Percentiles rank a stretch among this genome's conserved stretches.
These are phyloP conservation scores for Chalciporus sp. DNA, from an alignment of 1,284 basidiomycete species.

Conservation along the genomic window DNA sequence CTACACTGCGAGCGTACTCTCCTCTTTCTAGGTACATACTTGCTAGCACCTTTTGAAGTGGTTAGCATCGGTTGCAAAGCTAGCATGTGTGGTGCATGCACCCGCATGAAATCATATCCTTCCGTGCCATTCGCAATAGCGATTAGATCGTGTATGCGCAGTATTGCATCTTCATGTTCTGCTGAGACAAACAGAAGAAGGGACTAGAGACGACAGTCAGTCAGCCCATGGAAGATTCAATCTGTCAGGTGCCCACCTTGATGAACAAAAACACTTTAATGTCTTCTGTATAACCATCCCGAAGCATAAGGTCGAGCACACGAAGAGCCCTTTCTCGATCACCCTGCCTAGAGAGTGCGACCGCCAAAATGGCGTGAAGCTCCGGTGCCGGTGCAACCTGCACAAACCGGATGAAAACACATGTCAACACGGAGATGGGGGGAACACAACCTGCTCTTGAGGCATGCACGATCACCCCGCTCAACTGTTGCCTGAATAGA, in stretches of 20 bases:
- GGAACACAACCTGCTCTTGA: no score
- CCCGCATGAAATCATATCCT: background rate
- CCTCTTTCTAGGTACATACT: background rate
- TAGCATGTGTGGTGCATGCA: background rate
- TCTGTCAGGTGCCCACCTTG: background rate
- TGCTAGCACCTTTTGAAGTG: background rate
- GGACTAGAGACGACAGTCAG: background rate
- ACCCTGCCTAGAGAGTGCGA: background rate
- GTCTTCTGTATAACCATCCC: background rate
- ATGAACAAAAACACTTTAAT: background rate
- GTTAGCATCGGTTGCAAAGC: no score
- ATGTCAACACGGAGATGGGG: background rate
- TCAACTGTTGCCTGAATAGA: no score
- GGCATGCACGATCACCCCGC: no score
- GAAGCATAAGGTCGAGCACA: background rate
- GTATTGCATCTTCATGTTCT: background rate
- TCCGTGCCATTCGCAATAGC: background rate
- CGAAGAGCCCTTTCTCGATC: background rate
- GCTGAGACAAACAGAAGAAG: background rate
- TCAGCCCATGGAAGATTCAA: background rate
- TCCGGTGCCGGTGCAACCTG: background rate
- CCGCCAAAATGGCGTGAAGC: background rate
- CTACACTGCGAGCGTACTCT: background rate
- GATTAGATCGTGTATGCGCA: background rate
- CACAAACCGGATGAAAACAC: background rate